Base-by-base conservation (phyloP, 345 rosid species). In the Rhodamnia rubescens region DNA sequence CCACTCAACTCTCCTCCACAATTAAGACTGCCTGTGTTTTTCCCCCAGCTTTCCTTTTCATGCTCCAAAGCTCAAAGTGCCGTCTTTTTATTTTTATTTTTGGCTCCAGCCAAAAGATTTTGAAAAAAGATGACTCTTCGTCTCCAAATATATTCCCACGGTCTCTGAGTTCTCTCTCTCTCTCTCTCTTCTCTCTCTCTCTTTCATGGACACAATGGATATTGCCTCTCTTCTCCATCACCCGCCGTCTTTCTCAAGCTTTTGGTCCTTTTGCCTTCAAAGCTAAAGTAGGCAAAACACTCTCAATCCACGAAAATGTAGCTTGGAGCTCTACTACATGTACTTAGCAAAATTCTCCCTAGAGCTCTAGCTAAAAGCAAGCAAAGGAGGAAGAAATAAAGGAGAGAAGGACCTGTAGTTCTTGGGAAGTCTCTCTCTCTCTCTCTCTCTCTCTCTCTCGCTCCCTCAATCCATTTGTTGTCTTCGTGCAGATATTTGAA, bases 1-100 rank as follows among this genome's bases (percentile, higher is more conserved):
- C 90, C 88, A 86, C 90, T 86, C 90, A 85, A 83, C 86, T 84
- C 87, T 84, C 13, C 55, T 85, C 86, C 90, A 86, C 86, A 47
- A 87, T 81, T 83, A 83, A 81, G 26, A 83, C 85, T 80, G 84
- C 82, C 81, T n/a, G 29, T 20, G 13, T 54, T 75, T 61, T 84
- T 50, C 52, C 82, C 82, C 83, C 78, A 58, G 47, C 84, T 84
- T 61, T 89, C 86, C 85, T 53, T 59, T 84, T 49, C 69, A 83
- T 84, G 82, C 64, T 74, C 88, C 89, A 87, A 83, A 86, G 84
- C 87, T 69, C 47, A 69, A 69, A 69, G 80, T 69, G 80, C 80
- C 47, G 36, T 47, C 20, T 69, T 36, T 36, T 36, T 36, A 2
- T 36, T 36, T 36, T 36, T 36, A 2, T 69, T 69, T 69, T 69